These are phyloP conservation scores for Papilionanthe hybrid DNA, from an alignment of 116 monocot genomes.

Conservation along the genomic window DNA sequence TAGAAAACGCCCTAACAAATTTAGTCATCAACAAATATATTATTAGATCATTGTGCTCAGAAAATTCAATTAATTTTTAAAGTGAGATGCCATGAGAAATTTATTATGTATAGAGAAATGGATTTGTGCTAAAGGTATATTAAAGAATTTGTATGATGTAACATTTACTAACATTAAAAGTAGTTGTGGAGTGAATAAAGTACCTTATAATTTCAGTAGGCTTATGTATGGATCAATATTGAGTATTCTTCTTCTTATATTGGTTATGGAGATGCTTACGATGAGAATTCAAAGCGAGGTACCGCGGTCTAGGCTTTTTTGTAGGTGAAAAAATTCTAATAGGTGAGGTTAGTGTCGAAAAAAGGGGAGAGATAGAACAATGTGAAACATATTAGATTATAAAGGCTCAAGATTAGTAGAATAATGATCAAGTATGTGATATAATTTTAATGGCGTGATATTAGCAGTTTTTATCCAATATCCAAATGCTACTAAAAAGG, in stretches of 20 bases:
- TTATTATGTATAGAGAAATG: neutral
- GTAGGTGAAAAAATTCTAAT: neutral
- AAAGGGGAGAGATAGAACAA: neutral
- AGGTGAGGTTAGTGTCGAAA: neutral
- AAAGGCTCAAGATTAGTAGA: constrained; percentile 3
- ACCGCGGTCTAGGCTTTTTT: neutral
- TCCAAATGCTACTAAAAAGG: neutral
- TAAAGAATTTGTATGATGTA: neutral
- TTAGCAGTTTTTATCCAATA: neutral
- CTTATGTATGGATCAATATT: neutral
- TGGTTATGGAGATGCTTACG: neutral
- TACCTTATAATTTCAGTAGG: neutral
- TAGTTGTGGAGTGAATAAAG: neutral
- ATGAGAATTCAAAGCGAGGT: neutral
- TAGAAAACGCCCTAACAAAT: neutral
- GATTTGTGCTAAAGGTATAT: neutral
- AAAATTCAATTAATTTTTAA: neutral
- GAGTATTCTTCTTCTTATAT: neutral
- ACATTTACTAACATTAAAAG: neutral
- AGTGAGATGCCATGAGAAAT: neutral
- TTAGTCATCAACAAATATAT: neutral
- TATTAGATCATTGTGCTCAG: neutral
- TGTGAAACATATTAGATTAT: neutral
- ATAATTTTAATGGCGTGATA: neutral
- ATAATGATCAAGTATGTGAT: neutral